Conservation (phyloP, 2,329 filamentous ascomycete genomes). For the Aaosphaeria arxii region DNA sequence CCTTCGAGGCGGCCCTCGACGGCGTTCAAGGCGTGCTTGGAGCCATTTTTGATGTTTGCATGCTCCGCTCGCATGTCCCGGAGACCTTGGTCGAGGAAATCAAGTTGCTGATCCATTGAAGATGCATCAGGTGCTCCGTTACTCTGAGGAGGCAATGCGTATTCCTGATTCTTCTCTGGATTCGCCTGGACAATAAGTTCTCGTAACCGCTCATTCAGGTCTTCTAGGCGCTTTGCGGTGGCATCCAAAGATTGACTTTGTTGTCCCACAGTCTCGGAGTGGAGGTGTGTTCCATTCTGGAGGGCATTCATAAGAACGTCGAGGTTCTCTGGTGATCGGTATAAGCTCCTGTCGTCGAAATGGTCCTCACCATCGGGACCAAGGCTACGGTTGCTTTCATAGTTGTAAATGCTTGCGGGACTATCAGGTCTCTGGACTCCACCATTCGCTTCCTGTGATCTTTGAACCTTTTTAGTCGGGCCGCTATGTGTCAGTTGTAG, state of each 20-base stretch:
- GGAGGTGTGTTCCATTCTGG: conserved; percentile 34
- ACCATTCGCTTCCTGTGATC: conserved; percentile 37
- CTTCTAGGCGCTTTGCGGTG: conserved; percentile 65
- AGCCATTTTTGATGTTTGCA: conserved; percentile 22
- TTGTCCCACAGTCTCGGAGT: conserved; percentile 22
- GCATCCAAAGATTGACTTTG: conserved; percentile 54
- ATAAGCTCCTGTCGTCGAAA: conserved; percentile 76
- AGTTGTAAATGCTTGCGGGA: conserved; percentile 73
- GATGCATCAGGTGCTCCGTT: conserved; percentile 18
- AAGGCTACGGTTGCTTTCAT: conserved; percentile 55
- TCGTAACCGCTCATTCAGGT: conserved; percentile 64
- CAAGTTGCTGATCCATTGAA: conserved; percentile 56
- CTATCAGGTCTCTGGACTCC: conserved; percentile 60
- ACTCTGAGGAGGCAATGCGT: conserved; percentile 24
- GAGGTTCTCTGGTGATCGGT: conserved; percentile 64
- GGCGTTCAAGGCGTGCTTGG: conserved; percentile 24
- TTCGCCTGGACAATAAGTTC: conserved; percentile 65
- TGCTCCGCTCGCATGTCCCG: conserved; percentile 59
- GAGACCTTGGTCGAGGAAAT: conserved; percentile 68
- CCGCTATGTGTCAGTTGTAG: conserved; percentile 84
- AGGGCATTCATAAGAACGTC: conserved; percentile 47
- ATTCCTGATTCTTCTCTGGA: conserved; percentile 44
- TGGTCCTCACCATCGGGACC: conserved; percentile 56
- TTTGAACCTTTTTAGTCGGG: conserved; percentile 56
- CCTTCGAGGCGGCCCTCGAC: conserved; percentile 41